Conservation (phyloP, 169 alveolate species). For the Eimeria tenella region DNA sequence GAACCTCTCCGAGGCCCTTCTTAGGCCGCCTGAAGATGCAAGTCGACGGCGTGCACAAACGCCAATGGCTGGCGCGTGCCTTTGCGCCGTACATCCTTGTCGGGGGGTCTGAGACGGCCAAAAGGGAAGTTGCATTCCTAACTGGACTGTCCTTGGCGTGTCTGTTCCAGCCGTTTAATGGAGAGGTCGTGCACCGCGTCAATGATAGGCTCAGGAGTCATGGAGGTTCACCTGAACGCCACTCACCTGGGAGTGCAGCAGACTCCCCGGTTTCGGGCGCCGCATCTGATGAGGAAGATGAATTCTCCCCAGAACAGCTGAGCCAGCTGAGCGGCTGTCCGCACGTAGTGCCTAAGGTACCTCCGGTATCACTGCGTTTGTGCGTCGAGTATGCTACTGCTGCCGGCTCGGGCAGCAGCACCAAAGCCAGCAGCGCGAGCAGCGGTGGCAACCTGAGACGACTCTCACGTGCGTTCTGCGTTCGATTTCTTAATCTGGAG, state of each 20-base stretch:
- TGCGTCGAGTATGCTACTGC: not conserved
- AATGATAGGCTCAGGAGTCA: not conserved
- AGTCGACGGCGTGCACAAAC: not conserved
- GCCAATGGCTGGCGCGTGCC: constrained; percentile 43
- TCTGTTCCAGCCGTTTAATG: constrained; percentile 69
- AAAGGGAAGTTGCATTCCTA: constrained; percentile 40
- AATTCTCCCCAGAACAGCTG: not conserved
- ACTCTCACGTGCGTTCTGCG: constrained; percentile 13
- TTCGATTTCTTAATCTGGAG: constrained; percentile 52
- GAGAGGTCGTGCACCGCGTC: not conserved
- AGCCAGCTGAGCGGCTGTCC: not conserved
- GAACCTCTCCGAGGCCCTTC: not conserved
- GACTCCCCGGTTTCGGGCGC: not conserved
- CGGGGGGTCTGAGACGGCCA: constrained; percentile 57
- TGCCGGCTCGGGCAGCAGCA: not conserved
- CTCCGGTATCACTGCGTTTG: constrained; percentile 26
- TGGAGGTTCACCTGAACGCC: not conserved
- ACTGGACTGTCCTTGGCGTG: constrained; percentile 65
- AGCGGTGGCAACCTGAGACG: constrained; percentile 7
- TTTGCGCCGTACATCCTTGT: constrained; percentile 59
- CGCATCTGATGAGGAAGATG: constrained; percentile 15
- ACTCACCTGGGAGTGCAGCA: not conserved
- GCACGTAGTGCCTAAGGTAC: not conserved
- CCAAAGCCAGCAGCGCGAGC: constrained; percentile 42
- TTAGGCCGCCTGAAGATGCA: not conserved